Conservation (phyloP, 129 eudicot species). For the Scalesia atractyloides region DNA sequence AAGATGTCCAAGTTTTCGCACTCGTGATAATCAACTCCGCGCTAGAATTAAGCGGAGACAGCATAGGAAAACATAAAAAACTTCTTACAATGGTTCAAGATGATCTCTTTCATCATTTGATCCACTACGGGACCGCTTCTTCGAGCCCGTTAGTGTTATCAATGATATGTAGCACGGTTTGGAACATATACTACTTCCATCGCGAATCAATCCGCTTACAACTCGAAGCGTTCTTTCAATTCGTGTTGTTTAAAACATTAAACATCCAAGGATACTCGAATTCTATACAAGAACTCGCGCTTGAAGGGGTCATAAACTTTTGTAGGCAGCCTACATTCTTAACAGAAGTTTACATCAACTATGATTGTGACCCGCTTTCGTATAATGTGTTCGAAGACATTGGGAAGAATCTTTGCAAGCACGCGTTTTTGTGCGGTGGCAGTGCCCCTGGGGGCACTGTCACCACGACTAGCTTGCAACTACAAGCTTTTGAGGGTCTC, state of each 20-base stretch:
- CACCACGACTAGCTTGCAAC: slow-evolving; percentile 54
- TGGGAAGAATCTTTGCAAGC: slow-evolving; percentile 69
- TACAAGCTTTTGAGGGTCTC: slow-evolving; percentile 86
- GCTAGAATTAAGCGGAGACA: slow-evolving; percentile 70
- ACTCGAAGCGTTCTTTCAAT: slow-evolving; percentile 80
- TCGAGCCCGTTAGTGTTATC: slow-evolving; percentile 65
- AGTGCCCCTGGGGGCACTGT: slow-evolving; percentile 13
- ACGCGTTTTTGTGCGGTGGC: slow-evolving; percentile 57
- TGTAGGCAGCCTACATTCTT: slow-evolving; percentile 77
- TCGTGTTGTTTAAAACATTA: slow-evolving; percentile 58
- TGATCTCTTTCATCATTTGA: slow-evolving; percentile 80
- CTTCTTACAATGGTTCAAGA: slow-evolving; percentile 77
- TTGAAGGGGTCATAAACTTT: slow-evolving; percentile 73
- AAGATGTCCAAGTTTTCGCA: slow-evolving; percentile 76
- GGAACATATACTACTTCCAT: slow-evolving; percentile 69
- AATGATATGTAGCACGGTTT: slow-evolving; percentile 80
- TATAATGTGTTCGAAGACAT: slow-evolving; percentile 65
- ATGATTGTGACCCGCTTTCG: slow-evolving; percentile 66
- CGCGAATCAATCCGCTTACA: slow-evolving; percentile 78
- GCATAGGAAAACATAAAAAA: slow-evolving; percentile 71
- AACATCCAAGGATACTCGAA: slow-evolving; percentile 37
- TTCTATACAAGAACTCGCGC: slow-evolving; percentile 74
- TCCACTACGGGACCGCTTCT: slow-evolving; percentile 63
- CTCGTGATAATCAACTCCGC: slow-evolving; percentile 74
- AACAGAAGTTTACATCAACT: slow-evolving; percentile 69